Base-by-base conservation (phyloP, 352 stramenopile species). In the Phytophthora melonis region DNA sequence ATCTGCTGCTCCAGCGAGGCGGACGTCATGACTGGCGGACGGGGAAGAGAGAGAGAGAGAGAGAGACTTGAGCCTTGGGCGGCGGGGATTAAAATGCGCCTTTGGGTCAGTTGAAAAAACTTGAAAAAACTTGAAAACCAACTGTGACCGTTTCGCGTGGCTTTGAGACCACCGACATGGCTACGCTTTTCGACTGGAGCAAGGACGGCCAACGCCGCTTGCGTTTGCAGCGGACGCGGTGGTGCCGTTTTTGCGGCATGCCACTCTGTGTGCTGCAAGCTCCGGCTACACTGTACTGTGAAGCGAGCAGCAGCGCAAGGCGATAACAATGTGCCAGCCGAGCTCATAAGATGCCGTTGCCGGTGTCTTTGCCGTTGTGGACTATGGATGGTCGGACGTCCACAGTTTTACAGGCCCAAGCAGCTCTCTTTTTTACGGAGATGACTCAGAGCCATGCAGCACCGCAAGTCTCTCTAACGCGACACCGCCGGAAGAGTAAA, bases 1-100 rank as follows among this genome's bases (percentile, higher is more conserved):
- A 94, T 86, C 55, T 86, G 58, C 59, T 89, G 82, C 54, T 90
- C 87, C 18, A 72, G 30, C 19, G 45, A 47, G 21, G 49, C 34
- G 34, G 70, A 69, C 0, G 70, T 70, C 65, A 77, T 77, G 47
- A 11, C 34, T 43, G 11, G 36, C 4, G 11, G 14, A 16, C 30
- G 30, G 30, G 30, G 30, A 34, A 34, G 30, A 34, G 30, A 10
- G 25, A 30, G 25, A 30, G 23, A 25, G 23, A 25, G 27, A 32
- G 30, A 34, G 30, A 34, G 36, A 11, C 36, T 43, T 43, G 36
- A 16, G 63, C 1, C 14, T 52, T 27, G n/a, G 10, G 47, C 47
- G 19, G 19, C 7, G 36, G 13, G 65, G 45, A 67, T 66, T 61
- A 72, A 66, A 50, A 50, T 50, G 39, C 7, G 30, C 30, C 30